A percentile compares a stretch with the other conserved stretches of the same genome.
These are phyloP conservation scores for Leccinum fibrillosum DNA, from an alignment of 768 basidiomycete genomes.

Conservation along the genomic window DNA sequence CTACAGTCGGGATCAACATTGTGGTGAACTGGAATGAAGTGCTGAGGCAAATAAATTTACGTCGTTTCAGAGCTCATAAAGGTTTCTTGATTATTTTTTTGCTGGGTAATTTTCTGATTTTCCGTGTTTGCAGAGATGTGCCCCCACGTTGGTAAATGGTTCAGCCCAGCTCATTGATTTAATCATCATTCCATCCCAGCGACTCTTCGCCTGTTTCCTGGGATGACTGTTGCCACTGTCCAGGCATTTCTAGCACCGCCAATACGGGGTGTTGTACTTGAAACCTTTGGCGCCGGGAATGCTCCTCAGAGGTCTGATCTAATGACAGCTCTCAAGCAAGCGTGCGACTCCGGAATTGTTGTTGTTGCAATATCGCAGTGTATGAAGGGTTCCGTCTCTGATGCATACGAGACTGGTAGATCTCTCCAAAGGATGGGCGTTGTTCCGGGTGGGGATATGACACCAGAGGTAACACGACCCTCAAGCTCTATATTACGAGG, in stretches of 20 bases:
- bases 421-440: constrained; percentile 71
- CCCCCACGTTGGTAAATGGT: constrained; percentile 68
- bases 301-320: constrained; percentile 81
- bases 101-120: constrained; percentile 9
- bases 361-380: constrained; percentile 94
- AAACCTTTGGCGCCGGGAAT: constrained; percentile 93
- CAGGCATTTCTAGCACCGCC: constrained; percentile 74
- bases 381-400: constrained; percentile 78
- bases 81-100: constrained; percentile 32
- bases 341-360: constrained; percentile 78
- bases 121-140: constrained; percentile 57
- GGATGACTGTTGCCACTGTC: constrained; percentile 73
- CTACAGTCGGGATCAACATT: constrained; percentile 83
- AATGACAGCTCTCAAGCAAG: constrained; percentile 71
- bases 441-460: constrained; percentile 88
- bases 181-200: constrained; percentile 42
- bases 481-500: neutral
- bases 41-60: constrained; percentile 73
- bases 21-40: constrained; percentile 88
- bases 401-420: constrained; percentile 78
- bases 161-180: neutral
- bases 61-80: constrained; percentile 82
- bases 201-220: constrained; percentile 82
- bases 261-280: constrained; percentile 78
- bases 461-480: constrained; percentile 68